Percentiles rank a stretch among this genome's conserved stretches.
phyloP scores from a whole-genome alignment of 2,329 filamentous ascomycete species.

The Penicillium sumatraense region DNA sequence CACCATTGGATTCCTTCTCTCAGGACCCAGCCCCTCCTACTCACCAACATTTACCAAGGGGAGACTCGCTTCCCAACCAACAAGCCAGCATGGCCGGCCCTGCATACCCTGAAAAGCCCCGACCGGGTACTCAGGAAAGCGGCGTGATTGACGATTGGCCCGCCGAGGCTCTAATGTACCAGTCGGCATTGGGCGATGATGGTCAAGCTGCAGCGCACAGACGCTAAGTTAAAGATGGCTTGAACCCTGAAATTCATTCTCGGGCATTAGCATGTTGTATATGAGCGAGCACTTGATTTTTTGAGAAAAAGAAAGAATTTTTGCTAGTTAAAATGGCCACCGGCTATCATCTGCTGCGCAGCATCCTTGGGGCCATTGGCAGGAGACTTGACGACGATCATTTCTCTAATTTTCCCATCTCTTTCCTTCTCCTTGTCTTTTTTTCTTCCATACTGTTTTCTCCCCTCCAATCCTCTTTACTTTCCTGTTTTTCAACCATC shows the following conservation, averaged over 20 bases:
- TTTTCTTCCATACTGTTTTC: background rate
- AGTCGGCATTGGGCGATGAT: conserved; percentile 32
- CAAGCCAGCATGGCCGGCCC: conserved; percentile 24
- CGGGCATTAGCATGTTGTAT: conserved; percentile 1
- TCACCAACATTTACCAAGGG: conserved; percentile 21
- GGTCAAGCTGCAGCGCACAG: conserved; percentile 28
- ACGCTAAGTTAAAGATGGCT: conserved; percentile 35
- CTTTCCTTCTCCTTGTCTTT: background rate
- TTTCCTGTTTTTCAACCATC: background rate
- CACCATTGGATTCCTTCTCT: conserved; percentile 11
- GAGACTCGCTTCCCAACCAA: conserved; percentile 37
- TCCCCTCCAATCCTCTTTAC: too few species aligned
- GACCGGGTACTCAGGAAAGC: conserved; percentile 28
- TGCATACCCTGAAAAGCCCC: conserved; percentile 20
- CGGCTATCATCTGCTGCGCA: background rate
- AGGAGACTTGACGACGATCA: background rate
- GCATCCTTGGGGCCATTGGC: background rate
- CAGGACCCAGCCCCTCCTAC: conserved; percentile 1
- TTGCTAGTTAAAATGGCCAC: conserved; percentile 1
- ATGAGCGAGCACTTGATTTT: conserved; percentile 1
- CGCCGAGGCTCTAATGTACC: conserved; percentile 47
- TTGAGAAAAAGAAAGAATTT: background rate
- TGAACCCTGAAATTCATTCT: conserved; percentile 14
- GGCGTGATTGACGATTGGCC: conserved; percentile 41
- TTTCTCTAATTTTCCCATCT: background rate